These are phyloP conservation scores for Chrysosporium keratinophilum DNA, from an alignment of 2,329 filamentous ascomycete species.

Conservation along the genomic window DNA sequence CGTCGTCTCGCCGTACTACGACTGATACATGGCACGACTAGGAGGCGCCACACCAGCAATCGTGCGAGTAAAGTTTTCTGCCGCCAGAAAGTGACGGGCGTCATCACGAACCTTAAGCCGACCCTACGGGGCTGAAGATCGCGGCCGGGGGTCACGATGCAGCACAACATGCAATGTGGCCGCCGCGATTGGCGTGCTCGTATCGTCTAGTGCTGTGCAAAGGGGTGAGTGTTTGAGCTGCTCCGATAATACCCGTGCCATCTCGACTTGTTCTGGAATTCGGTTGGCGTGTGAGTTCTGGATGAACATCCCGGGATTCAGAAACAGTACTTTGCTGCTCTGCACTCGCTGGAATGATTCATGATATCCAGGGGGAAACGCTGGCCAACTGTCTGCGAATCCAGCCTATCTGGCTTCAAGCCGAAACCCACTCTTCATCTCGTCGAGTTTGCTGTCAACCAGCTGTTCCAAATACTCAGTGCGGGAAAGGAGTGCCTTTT, in stretches of 20 bases:
- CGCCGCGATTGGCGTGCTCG: neutral
- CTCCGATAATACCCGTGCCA: neutral
- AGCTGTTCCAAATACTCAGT: too few relatives aligned
- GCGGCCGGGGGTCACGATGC: neutral
- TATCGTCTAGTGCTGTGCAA: neutral
- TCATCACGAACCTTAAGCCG: constrained; percentile 7
- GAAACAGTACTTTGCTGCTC: too few relatives aligned
- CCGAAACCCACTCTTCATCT: too few relatives aligned
- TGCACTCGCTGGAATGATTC: too few relatives aligned
- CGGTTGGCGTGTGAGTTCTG: too few relatives aligned
- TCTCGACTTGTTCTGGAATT: neutral
- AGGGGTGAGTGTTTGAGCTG: neutral
- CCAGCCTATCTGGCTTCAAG: too few relatives aligned
- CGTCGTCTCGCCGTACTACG: neutral
- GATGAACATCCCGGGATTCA: too few relatives aligned
- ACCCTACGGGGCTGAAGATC: constrained; percentile 7
- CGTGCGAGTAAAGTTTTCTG: constrained; percentile 5
- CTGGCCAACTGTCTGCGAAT: too few relatives aligned
- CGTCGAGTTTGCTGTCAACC: too few relatives aligned
- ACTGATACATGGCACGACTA: constrained; percentile 6
- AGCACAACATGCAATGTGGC: neutral
- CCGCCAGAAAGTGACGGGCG: neutral
- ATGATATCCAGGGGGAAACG: too few relatives aligned
- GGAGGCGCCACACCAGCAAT: constrained; percentile 5
- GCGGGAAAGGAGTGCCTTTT: too few relatives aligned